These are phyloP conservation scores for Entomortierella beljakovae DNA, from an alignment of 192 early-diverging fungal genomes.

Conservation along the genomic window DNA sequence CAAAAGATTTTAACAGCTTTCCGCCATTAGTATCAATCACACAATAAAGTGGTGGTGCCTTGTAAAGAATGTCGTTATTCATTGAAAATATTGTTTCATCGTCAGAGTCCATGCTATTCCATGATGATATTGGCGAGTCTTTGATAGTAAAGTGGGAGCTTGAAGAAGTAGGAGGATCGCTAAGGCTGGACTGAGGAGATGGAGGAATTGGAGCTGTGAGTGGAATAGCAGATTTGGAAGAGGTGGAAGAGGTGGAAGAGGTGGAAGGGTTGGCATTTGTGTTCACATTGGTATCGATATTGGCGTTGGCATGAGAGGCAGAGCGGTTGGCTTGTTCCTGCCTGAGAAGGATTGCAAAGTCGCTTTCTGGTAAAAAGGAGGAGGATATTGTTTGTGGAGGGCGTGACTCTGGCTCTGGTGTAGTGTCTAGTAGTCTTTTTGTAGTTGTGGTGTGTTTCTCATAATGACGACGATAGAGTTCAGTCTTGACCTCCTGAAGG, in stretches of 20 bases:
- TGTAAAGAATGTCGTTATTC: constrained; percentile 37
- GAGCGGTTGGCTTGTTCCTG: too few relatives aligned
- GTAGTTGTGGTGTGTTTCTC: constrained; percentile 31
- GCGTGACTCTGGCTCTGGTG: background rate
- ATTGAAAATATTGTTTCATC: constrained; percentile 23
- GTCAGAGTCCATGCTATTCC: background rate
- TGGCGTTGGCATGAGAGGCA: too few relatives aligned
- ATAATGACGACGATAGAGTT: constrained; percentile 47
- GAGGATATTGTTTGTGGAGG: constrained; percentile 11
- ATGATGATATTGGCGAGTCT: background rate
- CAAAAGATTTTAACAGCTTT: constrained; percentile 3
- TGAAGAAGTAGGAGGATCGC: background rate
- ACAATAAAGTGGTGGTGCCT: constrained; percentile 12
- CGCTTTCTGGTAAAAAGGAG: constrained; percentile 10
- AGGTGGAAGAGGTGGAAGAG: constrained; percentile 8
- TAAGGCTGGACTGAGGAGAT: background rate
- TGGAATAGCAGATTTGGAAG: constrained; percentile 4
- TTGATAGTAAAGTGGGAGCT: constrained; percentile 1
- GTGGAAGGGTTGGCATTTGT: constrained; percentile 10
- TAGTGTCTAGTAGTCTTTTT: constrained; percentile 5
- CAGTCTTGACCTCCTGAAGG: constrained; percentile 48
- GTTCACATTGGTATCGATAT: background rate
- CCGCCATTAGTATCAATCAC: constrained; percentile 2
- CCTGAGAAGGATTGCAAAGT: background rate
- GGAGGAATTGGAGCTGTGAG: background rate